phyloP scores from a whole-genome alignment of 805 yeast genomes.

The Hanseniaspora clermontiae region DNA sequence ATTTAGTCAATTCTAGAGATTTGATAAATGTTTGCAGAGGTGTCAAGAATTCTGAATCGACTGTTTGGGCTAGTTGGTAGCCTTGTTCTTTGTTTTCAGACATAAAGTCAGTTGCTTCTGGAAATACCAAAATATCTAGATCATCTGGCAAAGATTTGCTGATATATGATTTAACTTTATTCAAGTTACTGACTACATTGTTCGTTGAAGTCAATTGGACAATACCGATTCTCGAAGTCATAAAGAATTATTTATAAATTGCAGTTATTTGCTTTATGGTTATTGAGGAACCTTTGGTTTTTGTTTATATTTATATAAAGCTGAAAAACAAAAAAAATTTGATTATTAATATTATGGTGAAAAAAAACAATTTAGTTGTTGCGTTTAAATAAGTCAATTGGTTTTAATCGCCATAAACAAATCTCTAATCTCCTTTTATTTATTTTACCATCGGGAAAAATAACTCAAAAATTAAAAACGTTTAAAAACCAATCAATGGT shows the following conservation, averaged over 20 bases:
- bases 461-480: background rate
- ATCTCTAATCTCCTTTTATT: background rate
- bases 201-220: slow-evolving; percentile 78
- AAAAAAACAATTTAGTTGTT: too few species aligned
- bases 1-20: slow-evolving; percentile 24
- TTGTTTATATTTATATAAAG: too few species aligned
- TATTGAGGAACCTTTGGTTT: too few species aligned
- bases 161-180: slow-evolving; percentile 46
- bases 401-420: too few species aligned
- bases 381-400: too few species aligned
- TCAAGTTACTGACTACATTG: slow-evolving; percentile 46
- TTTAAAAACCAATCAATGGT: background rate
- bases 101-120: slow-evolving; percentile 88
- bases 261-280: too few species aligned
- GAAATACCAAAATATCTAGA: slow-evolving; percentile 65
- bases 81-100: slow-evolving; percentile 60
- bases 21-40: slow-evolving; percentile 35
- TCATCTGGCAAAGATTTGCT: slow-evolving; percentile 47
- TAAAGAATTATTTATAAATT: background rate
- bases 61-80: slow-evolving; percentile 41
- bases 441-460: background rate
- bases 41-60: slow-evolving; percentile 33
- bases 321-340: too few species aligned
- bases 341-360: too few species aligned
- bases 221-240: slow-evolving; percentile 42